A percentile compares a stretch with the other conserved stretches of the same genome.
Conservation (phyloP, 345 rosid species). For the Mangifera indica region DNA sequence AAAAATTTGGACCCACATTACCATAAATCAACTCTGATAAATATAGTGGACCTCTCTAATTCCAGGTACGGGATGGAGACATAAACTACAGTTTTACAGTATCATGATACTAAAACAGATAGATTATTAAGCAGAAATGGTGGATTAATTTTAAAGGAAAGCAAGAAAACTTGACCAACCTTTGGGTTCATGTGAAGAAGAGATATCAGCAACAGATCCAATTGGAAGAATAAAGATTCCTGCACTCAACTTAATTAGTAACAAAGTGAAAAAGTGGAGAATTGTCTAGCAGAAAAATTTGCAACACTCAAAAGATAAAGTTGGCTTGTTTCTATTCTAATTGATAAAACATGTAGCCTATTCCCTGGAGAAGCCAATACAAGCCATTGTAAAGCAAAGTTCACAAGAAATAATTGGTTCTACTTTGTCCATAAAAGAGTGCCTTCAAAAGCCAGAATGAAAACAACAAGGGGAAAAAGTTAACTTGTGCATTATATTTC, state of each 20-base stretch:
- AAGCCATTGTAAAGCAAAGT: constrained; percentile 31
- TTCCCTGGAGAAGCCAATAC: constrained; percentile 24
- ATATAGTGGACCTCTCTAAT: not conserved
- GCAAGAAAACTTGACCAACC: constrained; percentile 28
- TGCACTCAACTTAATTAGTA: constrained; percentile 11
- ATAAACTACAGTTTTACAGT: not conserved
- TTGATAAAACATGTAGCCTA: constrained; percentile 24
- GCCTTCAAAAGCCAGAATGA: constrained; percentile 31
- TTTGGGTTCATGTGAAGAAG: constrained; percentile 16
- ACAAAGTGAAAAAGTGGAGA: constrained; percentile 10
- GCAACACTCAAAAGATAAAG: constrained; percentile 16
- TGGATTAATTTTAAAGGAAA: not conserved
- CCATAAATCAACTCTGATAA: not conserved
- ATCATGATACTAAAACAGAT: too few species aligned
- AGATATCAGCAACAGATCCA: constrained; percentile 15
- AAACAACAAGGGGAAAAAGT: constrained; percentile 28
- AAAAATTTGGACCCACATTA: not conserved
- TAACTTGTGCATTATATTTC: constrained; percentile 23
- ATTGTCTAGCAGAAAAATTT: constrained; percentile 20
- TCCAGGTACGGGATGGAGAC: not conserved
- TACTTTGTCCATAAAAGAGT: constrained; percentile 37
- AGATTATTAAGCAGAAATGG: not conserved
- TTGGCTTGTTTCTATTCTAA: constrained; percentile 20
- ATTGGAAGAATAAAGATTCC: not conserved
- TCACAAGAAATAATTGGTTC: constrained; percentile 41